Conservation (phyloP, 169 alveolate genomes). For the Eimeria necatrix region DNA sequence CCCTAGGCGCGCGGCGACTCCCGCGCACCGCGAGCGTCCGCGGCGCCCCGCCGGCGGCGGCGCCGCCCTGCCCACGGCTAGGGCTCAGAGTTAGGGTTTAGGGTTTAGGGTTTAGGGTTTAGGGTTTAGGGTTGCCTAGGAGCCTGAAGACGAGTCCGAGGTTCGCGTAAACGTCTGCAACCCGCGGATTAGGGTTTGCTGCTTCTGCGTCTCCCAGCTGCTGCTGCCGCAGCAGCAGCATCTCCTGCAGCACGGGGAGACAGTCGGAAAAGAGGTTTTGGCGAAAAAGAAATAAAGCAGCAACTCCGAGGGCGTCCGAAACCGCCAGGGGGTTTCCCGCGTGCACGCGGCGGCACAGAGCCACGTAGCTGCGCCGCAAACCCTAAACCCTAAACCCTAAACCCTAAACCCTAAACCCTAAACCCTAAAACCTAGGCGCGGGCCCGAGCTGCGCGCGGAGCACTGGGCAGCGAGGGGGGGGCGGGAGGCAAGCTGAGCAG, state of each 20-base stretch:
- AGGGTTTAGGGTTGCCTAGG: conserved; percentile 76
- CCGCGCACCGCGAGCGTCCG: neutral
- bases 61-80: neutral
- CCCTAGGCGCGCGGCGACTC: neutral
- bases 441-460: too few species aligned
- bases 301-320: conserved; percentile 12
- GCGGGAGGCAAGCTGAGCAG: too few species aligned
- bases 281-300: conserved; percentile 82
- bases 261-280: conserved; percentile 67
- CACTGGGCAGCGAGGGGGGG: too few species aligned
- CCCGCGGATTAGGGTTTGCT: conserved; percentile 83
- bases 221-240: conserved; percentile 71
- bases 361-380: too few species aligned
- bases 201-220: conserved; percentile 61
- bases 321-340: neutral
- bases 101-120: too few species aligned
- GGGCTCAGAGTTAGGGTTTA: too few species aligned
- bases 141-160: conserved; percentile 81
- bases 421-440: too few species aligned
- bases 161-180: conserved; percentile 84
- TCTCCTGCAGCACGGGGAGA: conserved; percentile 59
- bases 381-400: too few species aligned
- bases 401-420: too few species aligned
- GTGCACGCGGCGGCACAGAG: neutral
- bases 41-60: neutral